phyloP scores from a whole-genome alignment of 2,329 filamentous ascomycete genomes.

The Tolypocladium pustulatum region DNA sequence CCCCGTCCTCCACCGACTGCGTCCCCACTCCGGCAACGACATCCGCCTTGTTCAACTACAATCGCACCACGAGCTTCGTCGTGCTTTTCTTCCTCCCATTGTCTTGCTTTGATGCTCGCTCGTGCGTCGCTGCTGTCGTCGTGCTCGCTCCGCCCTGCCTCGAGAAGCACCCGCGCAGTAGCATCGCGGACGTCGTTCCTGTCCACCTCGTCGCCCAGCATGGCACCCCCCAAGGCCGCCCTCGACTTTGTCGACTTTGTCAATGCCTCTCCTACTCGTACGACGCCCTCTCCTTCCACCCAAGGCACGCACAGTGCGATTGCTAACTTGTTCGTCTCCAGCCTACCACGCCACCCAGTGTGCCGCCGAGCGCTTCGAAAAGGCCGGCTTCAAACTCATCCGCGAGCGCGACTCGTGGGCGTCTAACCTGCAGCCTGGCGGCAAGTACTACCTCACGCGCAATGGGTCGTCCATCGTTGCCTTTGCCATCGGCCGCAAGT shows the following conservation, averaged over 20 bases:
- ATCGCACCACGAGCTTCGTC: not conserved
- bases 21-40: not conserved
- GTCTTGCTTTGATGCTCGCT: not conserved
- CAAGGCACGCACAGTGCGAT: not conserved
- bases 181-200: slow-evolving; percentile 6
- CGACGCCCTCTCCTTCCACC: slow-evolving; percentile 13
- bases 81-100: not conserved
- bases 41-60: not conserved
- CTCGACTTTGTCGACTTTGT: slow-evolving; percentile 88
- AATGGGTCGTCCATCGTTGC: slow-evolving; percentile 88
- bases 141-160: not conserved
- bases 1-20: not conserved
- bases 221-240: slow-evolving; percentile 48
- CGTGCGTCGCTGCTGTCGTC: not conserved
- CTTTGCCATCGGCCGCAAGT: slow-evolving; percentile 83
- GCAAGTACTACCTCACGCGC: slow-evolving; percentile 92
- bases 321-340: slow-evolving; percentile 24
- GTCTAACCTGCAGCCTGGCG: slow-evolving; percentile 66
- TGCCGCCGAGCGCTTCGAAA: slow-evolving; percentile 62
- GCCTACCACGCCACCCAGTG: slow-evolving; percentile 90
- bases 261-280: slow-evolving; percentile 89
- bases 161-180: not conserved
- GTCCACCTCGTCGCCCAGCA: slow-evolving; percentile 24
- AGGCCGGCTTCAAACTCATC: slow-evolving; percentile 79
- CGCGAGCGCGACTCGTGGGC: slow-evolving; percentile 88